Evolutionary conservation across 441 rosid genomes (phyloP).

Genomic region (Breynia disticha): DNA sequence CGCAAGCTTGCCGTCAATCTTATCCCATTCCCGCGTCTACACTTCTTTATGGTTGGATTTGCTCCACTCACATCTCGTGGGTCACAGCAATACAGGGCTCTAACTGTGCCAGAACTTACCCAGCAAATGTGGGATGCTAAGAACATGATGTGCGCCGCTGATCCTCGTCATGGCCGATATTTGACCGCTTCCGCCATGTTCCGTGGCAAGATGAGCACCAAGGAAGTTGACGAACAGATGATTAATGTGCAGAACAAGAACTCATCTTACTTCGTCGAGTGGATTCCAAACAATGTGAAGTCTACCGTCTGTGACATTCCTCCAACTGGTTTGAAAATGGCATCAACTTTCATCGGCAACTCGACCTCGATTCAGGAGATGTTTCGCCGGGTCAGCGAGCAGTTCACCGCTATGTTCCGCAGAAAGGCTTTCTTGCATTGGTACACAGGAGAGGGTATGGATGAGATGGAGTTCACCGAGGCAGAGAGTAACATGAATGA

Average conservation of each 20-base stretch:
- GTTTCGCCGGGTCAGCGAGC: constrained; percentile 54
- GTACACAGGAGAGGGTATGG: constrained; percentile 60
- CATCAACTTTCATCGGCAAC: constrained; percentile 54
- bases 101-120: constrained; percentile 57
- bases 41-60: constrained; percentile 63
- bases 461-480: constrained; percentile 60
- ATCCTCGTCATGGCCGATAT: constrained; percentile 60
- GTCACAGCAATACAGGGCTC: constrained; percentile 56
- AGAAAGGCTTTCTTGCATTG: constrained; percentile 63
- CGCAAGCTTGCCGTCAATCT: constrained; percentile 58
- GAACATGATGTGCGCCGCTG: constrained; percentile 67
- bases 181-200: constrained; percentile 65
- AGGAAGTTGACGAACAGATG: constrained; percentile 63
- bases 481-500: constrained; percentile 68
- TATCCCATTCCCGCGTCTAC: constrained; percentile 53
- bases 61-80: constrained; percentile 64
- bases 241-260: constrained; percentile 61
- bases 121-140: constrained; percentile 68
- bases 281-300: constrained; percentile 64
- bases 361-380: constrained; percentile 56
- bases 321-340: constrained; percentile 52
- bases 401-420: constrained; percentile 57
- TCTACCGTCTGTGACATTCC: constrained; percentile 62
- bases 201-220: constrained; percentile 66
- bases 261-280: constrained; percentile 61